Evolutionary conservation across 148 eudicot genomes (phyloP).

Genomic region (Vaccinium myrtillus): DNA sequence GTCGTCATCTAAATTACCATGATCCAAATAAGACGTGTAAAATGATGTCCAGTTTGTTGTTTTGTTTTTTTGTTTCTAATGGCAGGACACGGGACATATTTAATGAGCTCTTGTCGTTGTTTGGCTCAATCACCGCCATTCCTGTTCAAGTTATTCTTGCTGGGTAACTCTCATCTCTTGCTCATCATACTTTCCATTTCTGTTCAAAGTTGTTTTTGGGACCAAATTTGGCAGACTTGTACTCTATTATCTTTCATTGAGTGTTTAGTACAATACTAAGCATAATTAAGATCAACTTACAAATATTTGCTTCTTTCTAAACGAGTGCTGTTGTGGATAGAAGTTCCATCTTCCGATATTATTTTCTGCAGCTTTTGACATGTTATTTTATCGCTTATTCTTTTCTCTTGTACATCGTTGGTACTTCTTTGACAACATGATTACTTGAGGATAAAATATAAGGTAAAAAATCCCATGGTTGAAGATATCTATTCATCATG

Average conservation of each 20-base stretch:
- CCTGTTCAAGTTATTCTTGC: conserved; percentile 80
- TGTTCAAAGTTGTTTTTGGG: not conserved
- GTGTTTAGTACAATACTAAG: not conserved
- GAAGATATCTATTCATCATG: not conserved
- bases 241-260: not conserved
- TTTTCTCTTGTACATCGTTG: not conserved
- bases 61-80: not conserved
- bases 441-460: conserved; percentile 7
- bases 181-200: conserved; percentile 11
- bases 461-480: not conserved
- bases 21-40: not conserved
- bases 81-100: conserved; percentile 66
- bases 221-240: not conserved
- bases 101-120: conserved; percentile 48
- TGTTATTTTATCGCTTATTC: not conserved
- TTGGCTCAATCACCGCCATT: conserved; percentile 57
- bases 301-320: not conserved
- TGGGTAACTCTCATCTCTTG: conserved; percentile 46
- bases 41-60: not conserved
- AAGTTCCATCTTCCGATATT: not conserved
- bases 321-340: not conserved
- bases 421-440: not conserved
- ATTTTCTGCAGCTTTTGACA: conserved; percentile 4
- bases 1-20: not conserved
- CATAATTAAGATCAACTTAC: not conserved